phyloP scores from a whole-genome alignment of 23 red algal genomes.

The Gracilariopsis chorda region DNA sequence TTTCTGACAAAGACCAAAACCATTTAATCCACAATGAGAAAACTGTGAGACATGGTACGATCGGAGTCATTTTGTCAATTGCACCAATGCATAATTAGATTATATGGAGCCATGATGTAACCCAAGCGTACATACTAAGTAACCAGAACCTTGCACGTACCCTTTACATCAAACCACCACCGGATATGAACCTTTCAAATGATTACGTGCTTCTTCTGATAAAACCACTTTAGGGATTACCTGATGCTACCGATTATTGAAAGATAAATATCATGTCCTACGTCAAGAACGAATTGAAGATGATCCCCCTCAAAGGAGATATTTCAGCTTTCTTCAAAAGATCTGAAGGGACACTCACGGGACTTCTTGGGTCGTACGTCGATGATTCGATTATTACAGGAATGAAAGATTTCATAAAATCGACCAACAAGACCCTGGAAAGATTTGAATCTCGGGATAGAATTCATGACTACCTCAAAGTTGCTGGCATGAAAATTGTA shows the following conservation, averaged over 20 bases:
- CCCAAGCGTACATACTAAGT: background rate
- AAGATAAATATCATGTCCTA: background rate
- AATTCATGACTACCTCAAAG: background rate
- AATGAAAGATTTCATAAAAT: background rate
- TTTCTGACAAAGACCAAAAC: too few relatives aligned
- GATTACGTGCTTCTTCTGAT: background rate
- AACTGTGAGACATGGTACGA: background rate
- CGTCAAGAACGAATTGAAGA: background rate
- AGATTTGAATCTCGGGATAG: background rate
- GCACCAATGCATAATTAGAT: background rate
- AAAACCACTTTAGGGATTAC: constrained; percentile 8
- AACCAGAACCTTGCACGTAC: background rate
- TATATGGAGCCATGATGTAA: background rate
- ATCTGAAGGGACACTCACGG: background rate
- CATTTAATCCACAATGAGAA: background rate
- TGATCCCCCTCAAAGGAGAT: background rate
- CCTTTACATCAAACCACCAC: too few relatives aligned
- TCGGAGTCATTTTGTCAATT: background rate
- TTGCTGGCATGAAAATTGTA: background rate
- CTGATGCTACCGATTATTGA: background rate
- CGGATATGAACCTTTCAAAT: background rate
- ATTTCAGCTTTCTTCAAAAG: background rate
- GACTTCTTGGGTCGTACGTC: background rate
- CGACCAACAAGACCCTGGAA: background rate
- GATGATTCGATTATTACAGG: background rate